Evolutionary conservation across 495 filamentous ascomycete species (phyloP).

Genomic region (Amphirosellinia nigrospora): DNA sequence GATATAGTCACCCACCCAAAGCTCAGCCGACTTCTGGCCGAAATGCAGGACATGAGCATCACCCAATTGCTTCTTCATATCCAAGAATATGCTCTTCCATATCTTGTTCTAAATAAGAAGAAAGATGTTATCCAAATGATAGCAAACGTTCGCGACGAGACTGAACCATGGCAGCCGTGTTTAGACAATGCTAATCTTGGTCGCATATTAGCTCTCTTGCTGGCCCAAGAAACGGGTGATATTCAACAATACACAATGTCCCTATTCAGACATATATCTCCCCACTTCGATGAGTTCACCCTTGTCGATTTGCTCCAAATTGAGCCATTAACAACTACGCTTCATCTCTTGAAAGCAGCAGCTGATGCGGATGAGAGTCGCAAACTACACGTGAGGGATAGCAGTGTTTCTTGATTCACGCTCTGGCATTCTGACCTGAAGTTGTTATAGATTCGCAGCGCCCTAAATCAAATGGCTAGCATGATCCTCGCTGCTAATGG

Average conservation of each 20-base stretch:
- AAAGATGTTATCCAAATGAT: constrained; percentile 81
- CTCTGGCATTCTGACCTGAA: constrained; percentile 18
- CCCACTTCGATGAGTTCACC: constrained; percentile 68
- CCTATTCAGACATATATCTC: constrained; percentile 66
- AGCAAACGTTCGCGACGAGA: constrained; percentile 70
- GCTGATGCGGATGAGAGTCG: constrained; percentile 69
- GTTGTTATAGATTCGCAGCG: constrained; percentile 58
- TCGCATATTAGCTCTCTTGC: constrained; percentile 76
- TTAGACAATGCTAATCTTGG: constrained; percentile 72
- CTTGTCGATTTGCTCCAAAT: constrained; percentile 73
- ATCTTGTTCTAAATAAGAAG: constrained; percentile 78
- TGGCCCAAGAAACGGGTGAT: constrained; percentile 72
- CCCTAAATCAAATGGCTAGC: constrained; percentile 69
- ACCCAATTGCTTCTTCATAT: constrained; percentile 74
- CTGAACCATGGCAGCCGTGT: constrained; percentile 44
- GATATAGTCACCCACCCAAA: constrained; percentile 81
- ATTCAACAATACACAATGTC: constrained; percentile 72
- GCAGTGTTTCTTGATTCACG: constrained; percentile 13
- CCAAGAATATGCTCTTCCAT: constrained; percentile 83
- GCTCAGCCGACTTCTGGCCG: constrained; percentile 78
- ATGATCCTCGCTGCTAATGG: constrained; percentile 62
- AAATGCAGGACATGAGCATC: constrained; percentile 75
- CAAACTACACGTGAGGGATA: constrained; percentile 53
- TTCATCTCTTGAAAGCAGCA: constrained; percentile 83
- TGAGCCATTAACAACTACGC: constrained; percentile 75